Evolutionary conservation across 306 rosid species (phyloP), one percentile per base, ranked within the genome.

Genomic region (Citrullus mucosospermus): DNA sequence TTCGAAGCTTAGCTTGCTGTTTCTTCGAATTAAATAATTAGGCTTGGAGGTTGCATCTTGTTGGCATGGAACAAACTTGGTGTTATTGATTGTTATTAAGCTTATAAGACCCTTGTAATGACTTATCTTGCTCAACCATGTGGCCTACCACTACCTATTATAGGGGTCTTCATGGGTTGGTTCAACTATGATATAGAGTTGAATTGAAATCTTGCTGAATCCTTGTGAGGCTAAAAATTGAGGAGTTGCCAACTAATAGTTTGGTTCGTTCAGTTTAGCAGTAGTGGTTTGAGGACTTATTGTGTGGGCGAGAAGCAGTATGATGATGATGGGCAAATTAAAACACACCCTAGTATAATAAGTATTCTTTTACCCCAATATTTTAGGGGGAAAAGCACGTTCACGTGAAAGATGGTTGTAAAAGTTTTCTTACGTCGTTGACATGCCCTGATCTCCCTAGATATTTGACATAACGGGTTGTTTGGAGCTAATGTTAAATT

Each of bases 1-100:
- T 85, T 80, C 81, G 18, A 71, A 80, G 60, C 57, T 86, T 78
- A 48, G 70, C 74, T 78, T 77, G 1, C 81, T 44, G 60, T 80
- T 60, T 76, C 65, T 80, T 76, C 8, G 9, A 39, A 72, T 18
- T 70, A 73, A 79, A 43, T 22, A n/a, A 38, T 32, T 34, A 75
- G 13, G 5, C 44, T 73, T 16, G 14, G 30, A 38, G 73, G 51
- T 38, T 66, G 50, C 30, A 66, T 66, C 12, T 38, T 36, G 48
- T 39, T 39, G 15, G 16, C 51, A 6, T 67, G 30, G 50, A 63
- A 63, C 70, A 63, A 63, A 39, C 74, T 18, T 38, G 74, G 74
- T 66, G 50, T 17, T 41, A 39, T 65, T 65, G 46, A 65, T 6
- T 39, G 7, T 39, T 43, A 48, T 11, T 15, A 48, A 48, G 15